These are phyloP conservation scores for Colletotrichum eleusines DNA, from an alignment of 2,329 filamentous ascomycete genomes.

Conservation along the genomic window DNA sequence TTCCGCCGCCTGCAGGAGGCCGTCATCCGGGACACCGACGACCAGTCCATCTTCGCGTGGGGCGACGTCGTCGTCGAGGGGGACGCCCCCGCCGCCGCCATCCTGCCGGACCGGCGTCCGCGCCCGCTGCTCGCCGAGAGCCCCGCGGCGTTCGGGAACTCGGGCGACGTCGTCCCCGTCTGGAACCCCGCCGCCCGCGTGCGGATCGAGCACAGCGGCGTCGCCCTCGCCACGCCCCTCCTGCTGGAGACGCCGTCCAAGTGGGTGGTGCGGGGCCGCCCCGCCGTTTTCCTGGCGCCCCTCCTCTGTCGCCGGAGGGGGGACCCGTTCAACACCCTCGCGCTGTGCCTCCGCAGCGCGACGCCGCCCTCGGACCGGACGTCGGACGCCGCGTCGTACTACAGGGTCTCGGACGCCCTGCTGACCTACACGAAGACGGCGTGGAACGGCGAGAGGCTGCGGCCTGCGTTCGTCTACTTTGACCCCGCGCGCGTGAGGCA, in stretches of 20 bases:
- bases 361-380: neutral
- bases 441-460: neutral
- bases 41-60: constrained; percentile 15
- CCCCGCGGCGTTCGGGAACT: neutral
- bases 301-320: neutral
- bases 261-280: neutral
- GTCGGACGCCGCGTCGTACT: neutral
- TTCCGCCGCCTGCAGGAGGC: constrained; percentile 43
- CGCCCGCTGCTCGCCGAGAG: neutral
- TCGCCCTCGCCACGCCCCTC: constrained; percentile 1
- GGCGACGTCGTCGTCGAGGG: neutral
- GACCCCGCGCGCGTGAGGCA: neutral
- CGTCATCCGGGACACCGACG: neutral
- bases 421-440: neutral
- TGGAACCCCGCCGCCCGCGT: neutral
- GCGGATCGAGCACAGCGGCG: neutral
- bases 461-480: neutral
- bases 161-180: neutral
- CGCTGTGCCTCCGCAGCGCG: neutral
- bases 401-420: neutral
- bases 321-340: neutral
- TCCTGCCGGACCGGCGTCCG: neutral
- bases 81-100: no score
- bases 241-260: neutral
- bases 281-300: neutral